These are phyloP conservation scores for Drechslerella stenobrocha DNA, from an alignment of 2,329 filamentous ascomycete species.

Conservation along the genomic window DNA sequence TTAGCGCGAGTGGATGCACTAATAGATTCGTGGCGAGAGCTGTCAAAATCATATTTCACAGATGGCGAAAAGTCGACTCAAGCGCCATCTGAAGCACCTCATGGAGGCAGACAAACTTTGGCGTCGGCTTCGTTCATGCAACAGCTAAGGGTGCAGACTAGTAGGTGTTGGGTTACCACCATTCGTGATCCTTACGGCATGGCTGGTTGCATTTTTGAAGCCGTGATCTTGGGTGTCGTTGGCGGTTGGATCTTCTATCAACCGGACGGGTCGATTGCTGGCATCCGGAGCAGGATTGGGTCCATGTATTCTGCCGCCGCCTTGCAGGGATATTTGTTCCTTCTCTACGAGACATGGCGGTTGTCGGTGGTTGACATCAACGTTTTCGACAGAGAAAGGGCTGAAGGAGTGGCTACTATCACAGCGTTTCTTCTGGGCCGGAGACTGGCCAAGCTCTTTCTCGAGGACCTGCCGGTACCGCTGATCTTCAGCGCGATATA, in stretches of 20 bases:
- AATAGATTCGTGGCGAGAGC: constrained; percentile 64
- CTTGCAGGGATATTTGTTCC: constrained; percentile 74
- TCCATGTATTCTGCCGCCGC: constrained; percentile 72
- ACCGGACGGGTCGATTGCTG: constrained; percentile 67
- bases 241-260: constrained; percentile 73
- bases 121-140: constrained; percentile 54
- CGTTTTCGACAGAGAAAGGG: constrained; percentile 73
- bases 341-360: constrained; percentile 75
- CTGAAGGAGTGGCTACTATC: constrained; percentile 71
- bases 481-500: constrained; percentile 63
- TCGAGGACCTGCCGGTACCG: constrained; percentile 74
- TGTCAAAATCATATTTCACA: constrained; percentile 52
- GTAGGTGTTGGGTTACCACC: constrained; percentile 71
- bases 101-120: background rate
- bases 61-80: constrained; percentile 44
- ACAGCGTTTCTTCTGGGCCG: constrained; percentile 71
- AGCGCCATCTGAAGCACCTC: background rate
- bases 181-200: constrained; percentile 77
- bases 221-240: constrained; percentile 70
- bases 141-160: constrained; percentile 68
- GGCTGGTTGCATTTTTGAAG: constrained; percentile 70
- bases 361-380: constrained; percentile 72
- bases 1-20: constrained; percentile 65
- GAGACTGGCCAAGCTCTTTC: constrained; percentile 68
- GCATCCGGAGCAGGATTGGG: constrained; percentile 73